Base-by-base conservation (phyloP, 257 asterid species). In the Fraxinus pennsylvanica region DNA sequence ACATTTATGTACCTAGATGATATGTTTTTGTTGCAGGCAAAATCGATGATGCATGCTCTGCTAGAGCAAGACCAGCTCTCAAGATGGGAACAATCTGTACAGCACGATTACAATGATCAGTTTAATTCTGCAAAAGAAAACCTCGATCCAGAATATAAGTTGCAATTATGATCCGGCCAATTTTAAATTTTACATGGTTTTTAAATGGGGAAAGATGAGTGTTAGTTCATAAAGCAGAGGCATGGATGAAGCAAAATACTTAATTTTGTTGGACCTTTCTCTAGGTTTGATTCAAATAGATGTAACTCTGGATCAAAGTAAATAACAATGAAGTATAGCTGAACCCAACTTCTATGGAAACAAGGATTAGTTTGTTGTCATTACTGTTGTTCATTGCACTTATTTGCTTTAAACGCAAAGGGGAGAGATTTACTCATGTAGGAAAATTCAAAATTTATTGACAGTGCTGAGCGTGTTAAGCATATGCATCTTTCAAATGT, bases 51-150 rank as follows among this genome's bases (percentile, higher is more conserved):
- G 97, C 98, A 79, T 93, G 90, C 86, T 96, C 99, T 13, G 99
- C 97, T 84, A 96, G 90, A 75, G 97, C 99, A 81, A 96, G 96
- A 76, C 99, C 99, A 78, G 98, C 99, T 85, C 99, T 93, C 95
- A 96, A 82, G 81, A 96, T 92, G 77, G 99, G 99, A 84, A 96
- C 87, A 81, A 96, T 83, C 99, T 96, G 93, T 77, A 87, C 76
- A 80, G 71, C 67, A 85, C 66, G 59, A 80, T 0, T 13, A 52
- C 33, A 61, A 66, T 21, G 35, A 78, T 79, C 39, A 78, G 74
- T 27, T 39, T 68, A 69, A 71, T 33, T 38, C 59, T 41, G 21
- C 14, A 63, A 35, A n/a, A 59, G 38, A 35, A 74, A 81, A 78
- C 59, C 52, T 59, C 17, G 70, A 72, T 52, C 81, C 52, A 63